Evolutionary conservation across 176 grass and related monocot genomes (phyloP), one percentile per base, ranked within the genome.

Genomic region (Eragrostis curvula): DNA sequence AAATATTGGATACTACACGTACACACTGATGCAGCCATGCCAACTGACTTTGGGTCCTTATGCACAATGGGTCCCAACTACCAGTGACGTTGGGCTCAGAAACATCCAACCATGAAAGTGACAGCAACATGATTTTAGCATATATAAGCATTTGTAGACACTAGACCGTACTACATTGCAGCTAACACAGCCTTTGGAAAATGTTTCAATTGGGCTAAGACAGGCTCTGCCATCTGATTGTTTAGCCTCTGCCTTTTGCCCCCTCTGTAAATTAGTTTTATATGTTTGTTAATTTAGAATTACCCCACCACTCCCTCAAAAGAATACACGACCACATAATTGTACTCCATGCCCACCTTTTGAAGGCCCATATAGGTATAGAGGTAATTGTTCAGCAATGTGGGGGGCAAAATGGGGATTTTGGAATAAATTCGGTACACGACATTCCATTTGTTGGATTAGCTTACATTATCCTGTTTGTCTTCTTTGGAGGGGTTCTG

Each of bases 281-380:
- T 65, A 7, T 71, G 20, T 15, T 21, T 67, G 12, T 71, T 56
- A 81, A 88, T 66, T 66, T 77, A 74, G 46, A 88, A 91, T 86
- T 70, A 86, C 83, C 66, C 81, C 81, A 79, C 88, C 79, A 71
- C 80, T 71, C 66, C 86, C 83, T 91, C 88, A 94, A 94, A 94
- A 91, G 88, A 82, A 88, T 91, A 91, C 67, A 89, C 83, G 67
- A 75, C 92, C 83, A 56, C 68, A 87, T 81, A 84, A 87, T 91
- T 83, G 85, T 73, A 89, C 74, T 82, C 70, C 62, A 74, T 82
- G 69, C 72, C 23, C 66, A 48, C 79, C 79, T 91, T 91, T 90
- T 63, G 59, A 84, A 91, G 60, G 83, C 55, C 86, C 48, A 60
- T 72, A 21, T 62, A 82, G 86, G 84, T 73, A 73, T 20, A 28